Evolutionary conservation across 441 rosid species (phyloP).

Genomic region (Dalechampia spathulata): DNA sequence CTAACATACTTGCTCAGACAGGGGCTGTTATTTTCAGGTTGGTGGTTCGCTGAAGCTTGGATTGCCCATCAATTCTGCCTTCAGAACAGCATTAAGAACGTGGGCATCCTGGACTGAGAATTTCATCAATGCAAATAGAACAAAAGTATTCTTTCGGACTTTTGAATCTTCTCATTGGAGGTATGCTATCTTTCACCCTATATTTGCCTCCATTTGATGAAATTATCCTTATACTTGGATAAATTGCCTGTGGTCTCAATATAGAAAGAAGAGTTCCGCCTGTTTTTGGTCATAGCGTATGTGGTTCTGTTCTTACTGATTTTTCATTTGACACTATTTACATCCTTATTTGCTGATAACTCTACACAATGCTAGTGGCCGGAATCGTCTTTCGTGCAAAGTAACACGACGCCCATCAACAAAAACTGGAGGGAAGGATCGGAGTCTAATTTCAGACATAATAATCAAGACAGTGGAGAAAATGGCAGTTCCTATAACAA

Average conservation of each 20-base stretch:
- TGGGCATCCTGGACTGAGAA: constrained; percentile 72
- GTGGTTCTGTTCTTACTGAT: neutral
- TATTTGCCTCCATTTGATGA: constrained; percentile 2
- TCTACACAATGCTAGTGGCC: constrained; percentile 23
- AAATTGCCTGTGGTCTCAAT: neutral
- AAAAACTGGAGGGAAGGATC: constrained; percentile 35
- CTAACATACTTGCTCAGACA: constrained; percentile 39
- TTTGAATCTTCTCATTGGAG: constrained; percentile 89
- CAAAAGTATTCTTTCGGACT: constrained; percentile 64
- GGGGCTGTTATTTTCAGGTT: constrained; percentile 81
- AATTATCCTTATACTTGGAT: neutral
- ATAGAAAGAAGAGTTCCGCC: too few relatives aligned
- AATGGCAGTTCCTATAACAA: constrained; percentile 33
- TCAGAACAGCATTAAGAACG: constrained; percentile 37
- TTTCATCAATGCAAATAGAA: constrained; percentile 43
- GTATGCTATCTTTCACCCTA: constrained; percentile 26
- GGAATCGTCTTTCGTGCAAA: constrained; percentile 41
- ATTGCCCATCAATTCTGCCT: constrained; percentile 49
- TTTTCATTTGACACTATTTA: neutral
- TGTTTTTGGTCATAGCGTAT: too few relatives aligned
- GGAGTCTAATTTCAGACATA: constrained; percentile 34
- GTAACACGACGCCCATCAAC: constrained; percentile 41
- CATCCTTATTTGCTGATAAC: too few relatives aligned
- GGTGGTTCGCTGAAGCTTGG: constrained; percentile 64
- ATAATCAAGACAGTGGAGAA: constrained; percentile 32